Evolutionary conservation across 1,139 yeast species (phyloP).

Genomic region (Magnusiomyces suaveolens): DNA sequence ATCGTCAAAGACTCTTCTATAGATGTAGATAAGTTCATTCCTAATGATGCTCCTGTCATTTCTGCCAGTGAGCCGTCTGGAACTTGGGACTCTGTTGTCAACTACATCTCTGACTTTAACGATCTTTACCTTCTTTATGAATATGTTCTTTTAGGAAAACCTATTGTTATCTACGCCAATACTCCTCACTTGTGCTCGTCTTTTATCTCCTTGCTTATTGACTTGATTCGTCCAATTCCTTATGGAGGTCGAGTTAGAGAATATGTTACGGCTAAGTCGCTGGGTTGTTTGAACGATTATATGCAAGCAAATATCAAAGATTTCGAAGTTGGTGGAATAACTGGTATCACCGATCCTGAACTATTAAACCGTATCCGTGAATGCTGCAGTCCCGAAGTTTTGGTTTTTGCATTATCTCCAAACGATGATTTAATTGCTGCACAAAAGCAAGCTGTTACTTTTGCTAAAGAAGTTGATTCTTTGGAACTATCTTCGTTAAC

Average conservation of each 20-base stretch:
- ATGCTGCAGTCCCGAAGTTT: slow-evolving; percentile 2
- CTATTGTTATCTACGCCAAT: slow-evolving; percentile 23
- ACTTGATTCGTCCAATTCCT: slow-evolving; percentile 23
- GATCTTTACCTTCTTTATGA: slow-evolving; percentile 26
- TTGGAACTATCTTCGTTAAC: neutral
- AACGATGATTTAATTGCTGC: slow-evolving; percentile 1
- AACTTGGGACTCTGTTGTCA: slow-evolving; percentile 20
- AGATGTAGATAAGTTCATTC: neutral
- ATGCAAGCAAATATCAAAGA: slow-evolving; percentile 19
- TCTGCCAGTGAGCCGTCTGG: slow-evolving; percentile 19
- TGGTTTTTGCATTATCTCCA: slow-evolving; percentile 8
- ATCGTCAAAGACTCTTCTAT: neutral
- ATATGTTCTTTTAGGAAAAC: slow-evolving; percentile 20
- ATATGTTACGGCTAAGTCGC: slow-evolving; percentile 20
- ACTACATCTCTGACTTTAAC: slow-evolving; percentile 16
- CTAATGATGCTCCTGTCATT: slow-evolving; percentile 12
- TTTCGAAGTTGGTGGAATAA: slow-evolving; percentile 17
- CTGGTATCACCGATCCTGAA: slow-evolving; percentile 26
- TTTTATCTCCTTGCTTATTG: slow-evolving; percentile 21
- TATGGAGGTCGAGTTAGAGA: slow-evolving; percentile 21
- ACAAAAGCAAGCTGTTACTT: slow-evolving; percentile 1
- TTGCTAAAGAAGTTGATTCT: neutral
- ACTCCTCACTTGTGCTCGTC: slow-evolving; percentile 24
- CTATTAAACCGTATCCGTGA: slow-evolving; percentile 16
- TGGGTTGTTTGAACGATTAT: neutral